Evolutionary conservation across 2,329 filamentous ascomycete species (phyloP), one percentile per base, ranked within the genome.

Genomic region (Colletotrichum sp.): DNA sequence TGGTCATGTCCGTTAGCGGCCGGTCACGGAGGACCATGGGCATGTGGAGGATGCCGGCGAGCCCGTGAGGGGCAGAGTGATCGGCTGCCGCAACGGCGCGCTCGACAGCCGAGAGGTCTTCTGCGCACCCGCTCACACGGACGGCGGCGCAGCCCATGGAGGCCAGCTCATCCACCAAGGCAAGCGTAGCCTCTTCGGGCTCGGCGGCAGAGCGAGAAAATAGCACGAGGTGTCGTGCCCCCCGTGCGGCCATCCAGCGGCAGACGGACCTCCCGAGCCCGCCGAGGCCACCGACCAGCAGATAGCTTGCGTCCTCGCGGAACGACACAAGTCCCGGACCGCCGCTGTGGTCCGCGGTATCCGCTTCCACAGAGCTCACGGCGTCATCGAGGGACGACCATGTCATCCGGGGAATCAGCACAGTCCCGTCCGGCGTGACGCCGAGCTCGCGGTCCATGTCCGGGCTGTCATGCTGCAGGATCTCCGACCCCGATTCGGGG

Each of bases 231-330:
- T 87, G 84, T 10, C 84, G 83, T 8, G 88, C 89, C 2, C 89
- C 89, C 12, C 85, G 84, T 61, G 82, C 81, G 15, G 87, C 84
- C 87, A 90, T 88, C 84, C 87, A 87, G 9, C 83, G 83, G 10
- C 87, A 82, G 79, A 90, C 86, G 71, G 86, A 88, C 36, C 86
- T 84, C 6, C 88, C 89, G 10, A 90, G 82, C n/a, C 88, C 89
- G 32, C 88, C 88, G 1, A 88, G 87, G 13, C 88, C 87, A 10
- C 89, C 88, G 15, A 90, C 85, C 28, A 90, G 82, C 60, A 90
- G 80, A 78, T 90, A 90, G 36, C 93, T 85, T 78, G 93, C 93
- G 9, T 87, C 90, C 16, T n/a, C 15, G 4, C 34, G 55, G 58
- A 70, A 70, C 26, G 24, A 55, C 5, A 21, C 28, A 32, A 61